These are phyloP conservation scores for Venturia oleaginea DNA, from an alignment of 2,329 filamentous ascomycete species.

Conservation along the genomic window DNA sequence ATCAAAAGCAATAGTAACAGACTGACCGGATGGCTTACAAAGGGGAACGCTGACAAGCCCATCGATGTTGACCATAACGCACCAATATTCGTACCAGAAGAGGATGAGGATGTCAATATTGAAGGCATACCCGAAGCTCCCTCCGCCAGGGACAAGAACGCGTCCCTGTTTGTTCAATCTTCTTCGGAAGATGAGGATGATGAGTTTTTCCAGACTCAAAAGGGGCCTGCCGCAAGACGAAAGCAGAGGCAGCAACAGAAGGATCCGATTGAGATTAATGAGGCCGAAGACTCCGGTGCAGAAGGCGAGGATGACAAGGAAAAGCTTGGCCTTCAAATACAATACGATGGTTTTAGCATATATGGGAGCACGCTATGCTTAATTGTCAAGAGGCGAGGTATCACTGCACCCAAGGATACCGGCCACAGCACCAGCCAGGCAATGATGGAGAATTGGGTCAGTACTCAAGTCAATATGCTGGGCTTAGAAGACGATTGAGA, in stretches of 20 bases:
- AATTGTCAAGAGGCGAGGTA: slow-evolving; percentile 64
- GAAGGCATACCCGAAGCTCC: slow-evolving; percentile 17
- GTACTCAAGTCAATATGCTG: slow-evolving; percentile 28
- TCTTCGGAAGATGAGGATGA: slow-evolving; percentile 18
- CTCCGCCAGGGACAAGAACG: slow-evolving; percentile 17
- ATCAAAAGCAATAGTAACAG: slow-evolving; percentile 38
- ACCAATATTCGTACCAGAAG: slow-evolving; percentile 47
- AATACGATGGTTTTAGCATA: slow-evolving; percentile 92
- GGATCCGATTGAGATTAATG: background rate
- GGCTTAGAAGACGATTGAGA: slow-evolving; percentile 20
- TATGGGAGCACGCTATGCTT: slow-evolving; percentile 89
- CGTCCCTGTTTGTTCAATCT: slow-evolving; percentile 8
- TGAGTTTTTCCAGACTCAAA: background rate
- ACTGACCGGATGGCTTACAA: slow-evolving; percentile 37
- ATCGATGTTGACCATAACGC: slow-evolving; percentile 31
- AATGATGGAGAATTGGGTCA: slow-evolving; percentile 36
- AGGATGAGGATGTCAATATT: slow-evolving; percentile 47
- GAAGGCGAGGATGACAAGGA: slow-evolving; percentile 66
- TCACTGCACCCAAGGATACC: slow-evolving; percentile 17
- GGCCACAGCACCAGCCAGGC: slow-evolving; percentile 25
- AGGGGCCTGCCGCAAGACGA: background rate
- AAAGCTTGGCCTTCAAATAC: slow-evolving; percentile 75
- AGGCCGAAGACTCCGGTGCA: slow-evolving; percentile 11
- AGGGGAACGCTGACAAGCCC: slow-evolving; percentile 32
- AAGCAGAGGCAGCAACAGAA: background rate